phyloP scores from a whole-genome alignment of 129 eudicot species.

The Artemisia tridentata region DNA sequence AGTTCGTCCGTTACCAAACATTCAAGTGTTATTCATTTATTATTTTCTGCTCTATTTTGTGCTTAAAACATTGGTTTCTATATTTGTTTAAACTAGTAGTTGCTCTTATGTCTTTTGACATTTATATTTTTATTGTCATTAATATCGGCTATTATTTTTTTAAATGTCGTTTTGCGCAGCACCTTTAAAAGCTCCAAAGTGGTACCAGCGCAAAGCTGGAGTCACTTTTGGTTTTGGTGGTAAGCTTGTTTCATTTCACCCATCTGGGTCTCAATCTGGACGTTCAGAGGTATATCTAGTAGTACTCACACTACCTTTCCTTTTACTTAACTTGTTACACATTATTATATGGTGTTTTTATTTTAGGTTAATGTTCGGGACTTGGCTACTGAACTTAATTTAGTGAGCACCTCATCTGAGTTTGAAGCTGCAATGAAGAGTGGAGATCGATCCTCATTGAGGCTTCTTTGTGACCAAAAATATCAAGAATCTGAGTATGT shows the following conservation, averaged over 20 bases:
- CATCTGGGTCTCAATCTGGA: slow-evolving; percentile 49
- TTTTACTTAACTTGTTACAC: slow-evolving; percentile 2
- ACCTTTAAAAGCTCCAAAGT: slow-evolving; percentile 80
- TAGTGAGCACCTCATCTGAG: slow-evolving; percentile 76
- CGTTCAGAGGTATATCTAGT: slow-evolving; percentile 64
- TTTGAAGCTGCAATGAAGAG: slow-evolving; percentile 86
- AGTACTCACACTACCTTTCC: slow-evolving; percentile 1
- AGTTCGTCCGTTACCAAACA: too few relatives aligned
- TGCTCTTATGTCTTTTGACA: slow-evolving; percentile 9
- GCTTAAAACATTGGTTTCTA: background rate
- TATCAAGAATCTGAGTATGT: slow-evolving; percentile 80
- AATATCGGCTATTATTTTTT: background rate
- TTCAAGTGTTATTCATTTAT: too few relatives aligned
- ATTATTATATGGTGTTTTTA: background rate
- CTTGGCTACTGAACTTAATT: slow-evolving; percentile 63
- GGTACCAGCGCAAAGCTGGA: slow-evolving; percentile 86
- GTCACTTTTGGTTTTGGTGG: slow-evolving; percentile 97
- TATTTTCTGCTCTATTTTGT: too few relatives aligned
- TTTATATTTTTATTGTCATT: background rate
- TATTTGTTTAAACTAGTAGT: background rate
- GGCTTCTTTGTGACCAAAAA: slow-evolving; percentile 71
- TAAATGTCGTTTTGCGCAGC: slow-evolving; percentile 39
- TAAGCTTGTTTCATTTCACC: slow-evolving; percentile 78
- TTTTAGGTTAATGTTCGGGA: slow-evolving; percentile 65
- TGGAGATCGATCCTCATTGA: slow-evolving; percentile 76